Percentiles rank a stretch among this genome's conserved stretches.
phyloP scores from a whole-genome alignment of 805 yeast species.

The Yamadazyma endophytica region DNA sequence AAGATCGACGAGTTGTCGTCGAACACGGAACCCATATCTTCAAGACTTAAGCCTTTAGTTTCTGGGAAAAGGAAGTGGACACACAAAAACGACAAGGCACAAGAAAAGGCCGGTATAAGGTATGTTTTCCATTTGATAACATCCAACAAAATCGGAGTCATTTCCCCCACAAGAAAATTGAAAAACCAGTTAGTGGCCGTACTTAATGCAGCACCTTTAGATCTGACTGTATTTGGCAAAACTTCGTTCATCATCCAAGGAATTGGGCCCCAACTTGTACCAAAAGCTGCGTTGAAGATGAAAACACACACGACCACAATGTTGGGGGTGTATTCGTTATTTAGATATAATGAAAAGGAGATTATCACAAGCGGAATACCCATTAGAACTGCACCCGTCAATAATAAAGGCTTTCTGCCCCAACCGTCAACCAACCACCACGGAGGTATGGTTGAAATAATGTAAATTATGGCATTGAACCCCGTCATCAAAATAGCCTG shows the following conservation, averaged over 20 bases:
- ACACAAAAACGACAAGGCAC: conserved; percentile 66
- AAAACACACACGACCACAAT: conserved; percentile 75
- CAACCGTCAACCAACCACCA: conserved; percentile 88
- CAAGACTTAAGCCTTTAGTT: conserved; percentile 82
- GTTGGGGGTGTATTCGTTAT: conserved; percentile 51
- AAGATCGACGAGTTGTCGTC: conserved; percentile 53
- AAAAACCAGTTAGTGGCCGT: conserved; percentile 94
- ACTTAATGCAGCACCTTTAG: conserved; percentile 85
- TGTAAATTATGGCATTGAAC: conserved; percentile 41
- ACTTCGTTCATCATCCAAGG: conserved; percentile 93
- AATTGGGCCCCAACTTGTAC: conserved; percentile 91
- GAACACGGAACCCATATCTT: conserved; percentile 88
- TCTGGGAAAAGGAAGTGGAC: conserved; percentile 80
- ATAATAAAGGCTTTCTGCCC: conserved; percentile 85
- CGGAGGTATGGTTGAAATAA: conserved; percentile 71
- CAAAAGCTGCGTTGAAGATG: conserved; percentile 78
- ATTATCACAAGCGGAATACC: conserved; percentile 63
- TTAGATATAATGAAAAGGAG: conserved; percentile 45
- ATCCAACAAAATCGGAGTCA: conserved; percentile 83
- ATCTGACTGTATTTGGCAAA: conserved; percentile 76
- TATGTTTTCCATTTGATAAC: conserved; percentile 75
- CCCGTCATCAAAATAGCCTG: conserved; percentile 91
- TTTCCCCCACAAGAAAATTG: conserved; percentile 87
- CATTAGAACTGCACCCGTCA: conserved; percentile 80
- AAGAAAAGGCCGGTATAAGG: conserved; percentile 74